Evolutionary conservation across 164 flowering plant genomes (phyloP), one percentile per base, ranked within the genome.

Genomic region (Vitis labrusca): DNA sequence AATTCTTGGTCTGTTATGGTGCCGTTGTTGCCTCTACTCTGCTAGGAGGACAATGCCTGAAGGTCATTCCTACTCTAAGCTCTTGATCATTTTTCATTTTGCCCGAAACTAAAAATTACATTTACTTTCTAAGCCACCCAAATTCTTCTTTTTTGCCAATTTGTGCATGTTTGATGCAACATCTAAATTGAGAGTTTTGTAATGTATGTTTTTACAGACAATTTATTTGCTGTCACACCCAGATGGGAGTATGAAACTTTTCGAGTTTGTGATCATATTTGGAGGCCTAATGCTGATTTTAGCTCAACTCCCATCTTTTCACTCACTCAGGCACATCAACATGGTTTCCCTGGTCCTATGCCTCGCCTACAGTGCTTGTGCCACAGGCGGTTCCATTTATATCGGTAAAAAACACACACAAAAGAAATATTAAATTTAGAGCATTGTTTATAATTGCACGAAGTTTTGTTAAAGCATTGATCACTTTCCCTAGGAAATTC

Each of bases 291-390:
- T 87, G 87, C 67, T 95, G 83, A 74, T 91, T 52, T 81, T 95
- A 66, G 98, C 94, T 55, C 97, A 95, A 76, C 65, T 95, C 70
- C 99, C 98, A 56, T 95, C 99, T 13, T 95, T 95, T 61, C 99
- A 95, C 79, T 90, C 99, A 5, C 79, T 95, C 10, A 78, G 98
- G 71, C 93, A 93, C 78, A 89, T 95, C 87, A 91, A 90, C 71
- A 73, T 93, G 70, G 48, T 95, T 32, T 91, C 99, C 44, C 63
- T 95, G 66, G 19, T 86, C 12, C 85, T 95, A 1, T 87, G 87
- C 71, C 86, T 95, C 29, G 82, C 82, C 63, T 95, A 90, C 72
- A 92, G 98, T 54, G 85, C 89, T 11, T 90, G 92, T 63, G 84
- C 94, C 56, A 80, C 93, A 8, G 96, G 84, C 54, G 96, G 84